phyloP scores from a whole-genome alignment of 352 stramenopile species.

The Pythium sp. region DNA sequence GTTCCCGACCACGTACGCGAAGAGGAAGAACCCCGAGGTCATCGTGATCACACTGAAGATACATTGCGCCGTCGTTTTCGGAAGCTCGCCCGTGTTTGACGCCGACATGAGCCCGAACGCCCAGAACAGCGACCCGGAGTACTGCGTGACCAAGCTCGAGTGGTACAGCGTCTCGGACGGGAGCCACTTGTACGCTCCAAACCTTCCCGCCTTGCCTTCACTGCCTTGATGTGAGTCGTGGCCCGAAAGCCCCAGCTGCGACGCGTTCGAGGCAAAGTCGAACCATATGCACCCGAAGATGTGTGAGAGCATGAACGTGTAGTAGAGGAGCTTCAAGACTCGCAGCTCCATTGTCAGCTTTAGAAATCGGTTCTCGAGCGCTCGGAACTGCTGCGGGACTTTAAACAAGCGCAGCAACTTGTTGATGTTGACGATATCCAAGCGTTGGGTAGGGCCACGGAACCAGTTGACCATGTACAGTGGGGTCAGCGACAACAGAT shows the following conservation, averaged over 20 bases:
- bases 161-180: constrained; percentile 25
- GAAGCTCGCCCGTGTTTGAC: constrained; percentile 29
- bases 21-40: constrained; percentile 38
- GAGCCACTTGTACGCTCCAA: constrained; percentile 33
- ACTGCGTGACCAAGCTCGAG: constrained; percentile 21
- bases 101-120: constrained; percentile 39
- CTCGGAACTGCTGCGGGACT: constrained; percentile 28
- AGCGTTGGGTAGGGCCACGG: constrained; percentile 8
- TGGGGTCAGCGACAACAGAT: constrained; percentile 33
- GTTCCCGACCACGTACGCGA: constrained; percentile 41
- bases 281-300: constrained; percentile 52
- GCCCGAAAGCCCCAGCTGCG: constrained; percentile 11
- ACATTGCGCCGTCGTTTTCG: constrained; percentile 26
- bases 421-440: constrained; percentile 47
- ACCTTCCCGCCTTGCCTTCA: constrained; percentile 1
- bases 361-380: constrained; percentile 39
- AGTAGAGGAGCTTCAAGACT: constrained; percentile 46
- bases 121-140: constrained; percentile 36
- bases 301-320: constrained; percentile 43
- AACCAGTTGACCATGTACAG: constrained; percentile 38
- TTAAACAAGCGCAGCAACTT: constrained; percentile 43
- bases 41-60: constrained; percentile 36
- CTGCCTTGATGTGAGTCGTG: neutral
- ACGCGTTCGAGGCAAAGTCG: constrained; percentile 39
- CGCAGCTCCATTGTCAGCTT: constrained; percentile 37